A percentile compares a stretch with the other conserved stretches of the same genome.
phyloP scores from a whole-genome alignment of 23 red algal genomes.

The Agarophyton chilense region DNA sequence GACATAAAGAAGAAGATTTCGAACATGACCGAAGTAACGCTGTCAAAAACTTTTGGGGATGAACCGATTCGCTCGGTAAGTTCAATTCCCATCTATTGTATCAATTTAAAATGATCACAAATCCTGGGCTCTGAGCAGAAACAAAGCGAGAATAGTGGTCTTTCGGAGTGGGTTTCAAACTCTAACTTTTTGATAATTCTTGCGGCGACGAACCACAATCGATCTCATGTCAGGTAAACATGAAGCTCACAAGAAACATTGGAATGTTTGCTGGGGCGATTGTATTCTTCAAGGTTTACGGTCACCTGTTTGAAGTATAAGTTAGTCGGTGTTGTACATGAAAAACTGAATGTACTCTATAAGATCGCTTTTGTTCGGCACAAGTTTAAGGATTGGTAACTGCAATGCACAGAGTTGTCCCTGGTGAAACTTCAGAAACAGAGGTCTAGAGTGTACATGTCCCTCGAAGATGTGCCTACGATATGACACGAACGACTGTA shows the following conservation, averaged over 20 bases:
- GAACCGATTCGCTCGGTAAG: constrained; percentile 21
- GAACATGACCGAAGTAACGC: neutral
- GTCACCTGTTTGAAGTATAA: constrained; percentile 48
- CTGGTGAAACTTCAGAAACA: too few species aligned
- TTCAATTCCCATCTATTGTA: neutral
- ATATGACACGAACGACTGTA: neutral
- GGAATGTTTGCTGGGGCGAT: constrained; percentile 18
- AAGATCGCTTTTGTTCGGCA: too few species aligned
- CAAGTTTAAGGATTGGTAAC: too few species aligned
- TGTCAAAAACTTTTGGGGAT: constrained; percentile 1
- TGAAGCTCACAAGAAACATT: constrained; percentile 48
- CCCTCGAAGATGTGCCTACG: too few species aligned
- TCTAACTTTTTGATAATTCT: neutral
- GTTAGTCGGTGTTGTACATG: neutral
- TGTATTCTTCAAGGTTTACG: constrained; percentile 45
- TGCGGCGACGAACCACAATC: neutral
- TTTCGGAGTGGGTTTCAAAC: neutral
- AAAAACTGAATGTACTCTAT: neutral
- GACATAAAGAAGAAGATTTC: neutral
- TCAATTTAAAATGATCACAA: neutral
- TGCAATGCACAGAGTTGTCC: too few species aligned
- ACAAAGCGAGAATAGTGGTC: neutral
- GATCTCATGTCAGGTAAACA: constrained; percentile 1
- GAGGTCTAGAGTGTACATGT: too few species aligned
- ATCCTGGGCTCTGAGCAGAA: neutral